These are phyloP conservation scores for Eucalyptus guilfoylei DNA, from an alignment of 345 rosid genomes.

Conservation along the genomic window DNA sequence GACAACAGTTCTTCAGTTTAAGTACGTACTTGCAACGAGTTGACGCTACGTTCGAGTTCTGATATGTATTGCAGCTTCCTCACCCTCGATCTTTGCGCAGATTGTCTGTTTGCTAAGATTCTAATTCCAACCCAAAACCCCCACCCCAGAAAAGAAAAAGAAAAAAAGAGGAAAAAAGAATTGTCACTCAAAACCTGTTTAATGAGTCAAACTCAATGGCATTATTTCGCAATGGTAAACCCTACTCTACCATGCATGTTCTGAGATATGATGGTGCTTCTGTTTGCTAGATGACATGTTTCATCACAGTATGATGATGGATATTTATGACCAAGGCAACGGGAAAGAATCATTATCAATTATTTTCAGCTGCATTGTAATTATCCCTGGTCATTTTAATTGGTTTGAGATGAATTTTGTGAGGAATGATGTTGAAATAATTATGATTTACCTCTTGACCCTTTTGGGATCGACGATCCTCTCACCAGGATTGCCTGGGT, in stretches of 20 bases:
- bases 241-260: not conserved
- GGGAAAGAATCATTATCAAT: not conserved
- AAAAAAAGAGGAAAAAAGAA: not conserved
- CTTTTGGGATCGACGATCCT: slow-evolving; percentile 68
- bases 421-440: not conserved
- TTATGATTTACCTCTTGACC: slow-evolving; percentile 63
- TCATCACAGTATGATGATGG: not conserved
- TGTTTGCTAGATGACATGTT: not conserved
- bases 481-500: slow-evolving; percentile 16
- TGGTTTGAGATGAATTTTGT: not conserved
- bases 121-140: slow-evolving; percentile 6
- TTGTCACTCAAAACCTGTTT: not conserved
- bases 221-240: not conserved
- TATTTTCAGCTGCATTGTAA: not conserved
- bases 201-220: not conserved
- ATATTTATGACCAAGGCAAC: not conserved
- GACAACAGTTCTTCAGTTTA: not conserved
- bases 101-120: slow-evolving; percentile 87
- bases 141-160: not conserved
- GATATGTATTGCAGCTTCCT: slow-evolving; percentile 87
- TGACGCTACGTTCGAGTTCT: slow-evolving; percentile 85
- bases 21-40: slow-evolving; percentile 51
- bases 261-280: not conserved
- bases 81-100: slow-evolving; percentile 92
- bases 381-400: not conserved